A percentile compares a stretch with the other conserved stretches of the same genome.
phyloP scores from a whole-genome alignment of 495 filamentous ascomycete genomes.

The Thermothielavioides terrestris region DNA sequence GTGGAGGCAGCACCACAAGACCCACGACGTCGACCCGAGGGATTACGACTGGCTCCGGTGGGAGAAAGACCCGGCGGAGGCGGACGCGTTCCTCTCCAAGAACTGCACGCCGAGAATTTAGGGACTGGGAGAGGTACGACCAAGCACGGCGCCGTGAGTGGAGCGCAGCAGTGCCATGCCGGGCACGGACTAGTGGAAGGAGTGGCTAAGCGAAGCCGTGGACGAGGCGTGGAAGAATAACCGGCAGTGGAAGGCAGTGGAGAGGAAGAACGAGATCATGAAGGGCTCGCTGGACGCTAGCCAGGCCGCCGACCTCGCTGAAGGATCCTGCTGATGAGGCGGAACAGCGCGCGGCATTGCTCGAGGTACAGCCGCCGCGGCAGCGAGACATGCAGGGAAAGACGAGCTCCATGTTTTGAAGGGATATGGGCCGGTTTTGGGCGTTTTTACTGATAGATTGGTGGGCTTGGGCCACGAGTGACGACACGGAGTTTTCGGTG shows the following conservation, averaged over 20 bases:
- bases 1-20: neutral
- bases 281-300: conserved; percentile 17
- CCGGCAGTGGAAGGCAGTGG: conserved; percentile 40
- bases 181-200: conserved; percentile 40
- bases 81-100: no score
- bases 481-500: no score
- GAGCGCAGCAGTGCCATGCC: conserved; percentile 40
- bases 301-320: neutral
- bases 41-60: neutral
- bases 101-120: no score
- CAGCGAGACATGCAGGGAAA: neutral
- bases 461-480: neutral
- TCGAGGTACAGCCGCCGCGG: conserved; percentile 10
- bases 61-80: neutral
- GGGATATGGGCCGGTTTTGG: neutral
- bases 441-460: neutral
- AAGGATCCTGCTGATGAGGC: conserved; percentile 2
- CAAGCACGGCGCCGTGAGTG: conserved; percentile 40
- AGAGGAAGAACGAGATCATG: conserved; percentile 42
- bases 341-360: conserved; percentile 16
- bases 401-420: neutral
- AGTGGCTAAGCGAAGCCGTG: conserved; percentile 44
- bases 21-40: neutral
- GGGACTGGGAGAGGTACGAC: no score
- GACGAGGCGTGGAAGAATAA: conserved; percentile 26